Conservation (phyloP, 1,284 basidiomycete genomes). For the Tausonia pullulans region DNA sequence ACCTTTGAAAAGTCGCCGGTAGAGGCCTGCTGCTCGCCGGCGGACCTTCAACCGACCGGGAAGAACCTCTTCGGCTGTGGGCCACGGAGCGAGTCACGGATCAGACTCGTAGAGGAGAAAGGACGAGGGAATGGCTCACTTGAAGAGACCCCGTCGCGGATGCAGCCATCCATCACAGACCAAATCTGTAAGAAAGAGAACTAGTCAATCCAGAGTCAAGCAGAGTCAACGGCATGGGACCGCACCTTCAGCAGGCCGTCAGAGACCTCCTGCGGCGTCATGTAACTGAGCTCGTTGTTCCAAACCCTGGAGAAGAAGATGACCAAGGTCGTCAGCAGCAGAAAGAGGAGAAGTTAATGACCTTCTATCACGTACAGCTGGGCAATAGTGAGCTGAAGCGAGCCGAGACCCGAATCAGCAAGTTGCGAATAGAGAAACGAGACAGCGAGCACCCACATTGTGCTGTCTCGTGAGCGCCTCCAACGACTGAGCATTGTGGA, state of each 20-base stretch:
- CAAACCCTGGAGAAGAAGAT: conserved; percentile 44
- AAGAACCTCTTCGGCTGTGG: conserved; percentile 50
- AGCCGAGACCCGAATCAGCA: not conserved
- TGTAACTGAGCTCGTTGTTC: conserved; percentile 82
- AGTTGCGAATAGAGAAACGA: not conserved
- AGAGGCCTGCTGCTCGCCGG: conserved; percentile 71
- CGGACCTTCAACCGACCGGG: conserved; percentile 74
- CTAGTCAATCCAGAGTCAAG: not conserved
- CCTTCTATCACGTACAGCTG: not conserved
- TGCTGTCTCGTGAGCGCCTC: conserved; percentile 66
- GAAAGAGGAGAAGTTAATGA: not conserved
- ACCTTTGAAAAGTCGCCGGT: conserved; percentile 77
- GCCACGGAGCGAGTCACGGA: not conserved
- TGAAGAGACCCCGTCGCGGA: conserved; percentile 72
- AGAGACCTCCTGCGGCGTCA: conserved; percentile 63
- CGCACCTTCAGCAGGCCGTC: conserved; percentile 44
- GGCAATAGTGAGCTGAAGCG: conserved; percentile 13
- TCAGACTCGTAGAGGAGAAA: not conserved
- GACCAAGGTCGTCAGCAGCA: not conserved
- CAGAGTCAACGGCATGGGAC: not conserved
- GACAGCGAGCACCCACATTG: conserved; percentile 45
- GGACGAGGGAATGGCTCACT: conserved; percentile 19
- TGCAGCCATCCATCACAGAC: conserved; percentile 88
- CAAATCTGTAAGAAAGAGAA: conserved; percentile 46
- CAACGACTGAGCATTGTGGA: conserved; percentile 65